A percentile compares a stretch with the other conserved stretches of the same genome.
These are phyloP conservation scores for Leucosporidium yakuticum DNA, from an alignment of 768 basidiomycete species.

Conservation along the genomic window DNA sequence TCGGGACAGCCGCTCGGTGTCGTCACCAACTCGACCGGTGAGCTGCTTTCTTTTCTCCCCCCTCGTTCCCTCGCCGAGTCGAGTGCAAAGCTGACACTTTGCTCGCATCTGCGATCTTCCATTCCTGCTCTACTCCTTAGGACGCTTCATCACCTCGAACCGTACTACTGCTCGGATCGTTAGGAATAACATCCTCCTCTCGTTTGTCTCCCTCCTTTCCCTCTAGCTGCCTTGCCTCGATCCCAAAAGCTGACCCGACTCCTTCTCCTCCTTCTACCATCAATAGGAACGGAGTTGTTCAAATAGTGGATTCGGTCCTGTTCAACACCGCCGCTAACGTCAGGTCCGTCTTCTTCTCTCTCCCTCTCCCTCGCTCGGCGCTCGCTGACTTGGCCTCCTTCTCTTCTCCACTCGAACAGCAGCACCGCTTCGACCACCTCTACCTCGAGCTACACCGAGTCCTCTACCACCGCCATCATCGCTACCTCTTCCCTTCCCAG, in stretches of 20 bases:
- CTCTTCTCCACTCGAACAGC: not conserved
- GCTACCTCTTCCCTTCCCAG: no score
- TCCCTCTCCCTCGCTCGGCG: not conserved
- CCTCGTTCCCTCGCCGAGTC: no score
- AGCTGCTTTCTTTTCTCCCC: no score
- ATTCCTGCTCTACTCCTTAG: no score
- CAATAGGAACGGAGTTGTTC: not conserved
- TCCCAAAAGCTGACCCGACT: no score
- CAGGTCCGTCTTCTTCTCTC: constrained; percentile 15
- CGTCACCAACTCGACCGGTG: constrained; percentile 39
- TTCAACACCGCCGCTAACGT: constrained; percentile 43
- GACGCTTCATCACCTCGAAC: no score
- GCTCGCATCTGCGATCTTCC: no score
- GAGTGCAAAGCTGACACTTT: no score
- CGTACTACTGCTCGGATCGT: constrained; percentile 38
- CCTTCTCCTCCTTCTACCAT: not conserved
- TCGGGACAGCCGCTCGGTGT: constrained; percentile 44
- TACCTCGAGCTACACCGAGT: not conserved
- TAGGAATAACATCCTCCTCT: constrained; percentile 37
- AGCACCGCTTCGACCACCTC: not conserved
- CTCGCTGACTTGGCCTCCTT: not conserved
- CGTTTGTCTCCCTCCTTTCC: not conserved
- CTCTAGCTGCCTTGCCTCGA: not conserved
- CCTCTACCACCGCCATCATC: not conserved
- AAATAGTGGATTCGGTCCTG: constrained; percentile 43